phyloP scores from a whole-genome alignment of 1,284 basidiomycete genomes.

The Cryptococcus depauperatus region DNA sequence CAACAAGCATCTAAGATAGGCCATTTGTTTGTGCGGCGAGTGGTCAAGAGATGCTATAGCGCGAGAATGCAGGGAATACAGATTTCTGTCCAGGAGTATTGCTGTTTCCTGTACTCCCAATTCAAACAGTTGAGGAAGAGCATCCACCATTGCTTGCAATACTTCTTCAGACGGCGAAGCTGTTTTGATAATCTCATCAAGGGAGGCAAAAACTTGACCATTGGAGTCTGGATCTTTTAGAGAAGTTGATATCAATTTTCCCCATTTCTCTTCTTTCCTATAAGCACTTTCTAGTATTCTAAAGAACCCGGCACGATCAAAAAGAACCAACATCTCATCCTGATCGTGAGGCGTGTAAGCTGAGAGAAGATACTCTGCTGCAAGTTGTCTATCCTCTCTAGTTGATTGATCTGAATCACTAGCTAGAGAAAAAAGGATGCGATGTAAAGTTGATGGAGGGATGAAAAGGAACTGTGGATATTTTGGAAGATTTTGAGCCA shows the following conservation, averaged over 20 bases:
- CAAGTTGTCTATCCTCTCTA: constrained; percentile 87
- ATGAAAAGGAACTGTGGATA: constrained; percentile 83
- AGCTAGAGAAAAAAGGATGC: constrained; percentile 69
- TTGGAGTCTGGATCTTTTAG: constrained; percentile 65
- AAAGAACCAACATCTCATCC: constrained; percentile 59
- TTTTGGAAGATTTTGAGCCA: constrained; percentile 93
- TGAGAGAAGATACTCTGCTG: constrained; percentile 90
- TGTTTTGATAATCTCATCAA: constrained; percentile 52
- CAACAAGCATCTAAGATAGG: constrained; percentile 71
- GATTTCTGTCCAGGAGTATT: constrained; percentile 60
- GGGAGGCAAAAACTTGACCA: constrained; percentile 55
- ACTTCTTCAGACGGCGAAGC: constrained; percentile 50
- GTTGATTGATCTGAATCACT: constrained; percentile 64
- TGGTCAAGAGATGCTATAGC: constrained; percentile 16
- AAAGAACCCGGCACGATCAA: constrained; percentile 79
- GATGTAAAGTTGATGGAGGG: constrained; percentile 59
- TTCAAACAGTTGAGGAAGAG: constrained; percentile 59
- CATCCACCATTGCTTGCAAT: constrained; percentile 49
- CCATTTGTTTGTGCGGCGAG: constrained; percentile 55
- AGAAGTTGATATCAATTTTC: constrained; percentile 61
- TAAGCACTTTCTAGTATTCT: constrained; percentile 78
- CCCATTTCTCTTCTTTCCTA: constrained; percentile 68
- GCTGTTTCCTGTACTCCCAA: constrained; percentile 62
- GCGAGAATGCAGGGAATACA: constrained; percentile 11
- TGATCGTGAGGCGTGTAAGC: constrained; percentile 75